phyloP scores from a whole-genome alignment of 768 basidiomycete species.

The Kwoniella mangroviensis region DNA sequence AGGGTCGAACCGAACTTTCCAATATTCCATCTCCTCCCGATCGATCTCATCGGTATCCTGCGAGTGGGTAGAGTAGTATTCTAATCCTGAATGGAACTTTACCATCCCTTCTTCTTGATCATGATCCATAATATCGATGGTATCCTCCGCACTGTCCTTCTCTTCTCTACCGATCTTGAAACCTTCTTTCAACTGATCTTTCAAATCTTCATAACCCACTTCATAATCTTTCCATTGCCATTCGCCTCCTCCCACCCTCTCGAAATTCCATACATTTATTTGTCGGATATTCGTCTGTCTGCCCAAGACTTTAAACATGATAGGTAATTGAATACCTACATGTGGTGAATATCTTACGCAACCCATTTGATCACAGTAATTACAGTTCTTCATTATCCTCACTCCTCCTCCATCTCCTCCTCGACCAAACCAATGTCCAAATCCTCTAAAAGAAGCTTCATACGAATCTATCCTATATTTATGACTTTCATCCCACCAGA shows the following conservation, averaged over 20 bases:
- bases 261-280: constrained; percentile 16
- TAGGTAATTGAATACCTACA: constrained; percentile 16
- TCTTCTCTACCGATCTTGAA: not conserved
- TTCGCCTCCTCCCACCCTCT: constrained; percentile 1
- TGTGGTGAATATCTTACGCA: constrained; percentile 19
- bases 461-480: constrained; percentile 10
- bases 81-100: constrained; percentile 6
- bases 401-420: not conserved
- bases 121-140: not conserved
- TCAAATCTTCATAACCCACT: constrained; percentile 3
- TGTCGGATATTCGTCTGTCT: constrained; percentile 3
- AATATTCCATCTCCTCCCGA: not conserved
- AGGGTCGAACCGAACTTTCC: constrained; percentile 2
- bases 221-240: not conserved
- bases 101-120: not conserved
- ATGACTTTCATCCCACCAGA: constrained; percentile 23
- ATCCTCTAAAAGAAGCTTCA: not conserved
- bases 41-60: not conserved
- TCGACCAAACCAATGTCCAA: not conserved
- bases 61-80: constrained; percentile 4
- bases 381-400: constrained; percentile 10
- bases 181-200: not conserved
- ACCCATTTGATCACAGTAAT: constrained; percentile 17
- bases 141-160: not conserved
- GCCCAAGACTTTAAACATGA: constrained; percentile 1